A percentile compares a stretch with the other conserved stretches of the same genome.
Evolutionary conservation across 2,329 filamentous ascomycete species (phyloP).

Genomic region (Alternaria consortialis): DNA sequence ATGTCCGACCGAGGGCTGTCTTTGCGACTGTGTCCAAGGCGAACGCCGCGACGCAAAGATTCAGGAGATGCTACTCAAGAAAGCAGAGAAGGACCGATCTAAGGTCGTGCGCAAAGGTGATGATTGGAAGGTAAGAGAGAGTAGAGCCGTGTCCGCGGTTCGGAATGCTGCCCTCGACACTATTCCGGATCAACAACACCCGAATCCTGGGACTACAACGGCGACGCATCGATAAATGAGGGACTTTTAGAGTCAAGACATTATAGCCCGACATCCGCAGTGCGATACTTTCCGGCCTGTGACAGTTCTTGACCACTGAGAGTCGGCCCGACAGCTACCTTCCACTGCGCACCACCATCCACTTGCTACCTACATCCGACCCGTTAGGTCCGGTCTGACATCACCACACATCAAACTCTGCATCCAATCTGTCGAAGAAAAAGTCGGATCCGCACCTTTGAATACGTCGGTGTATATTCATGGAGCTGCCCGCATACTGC

Average conservation of each 20-base stretch:
- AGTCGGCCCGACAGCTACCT: constrained; percentile 1
- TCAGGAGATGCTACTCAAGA: constrained; percentile 37
- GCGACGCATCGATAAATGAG: constrained; percentile 5
- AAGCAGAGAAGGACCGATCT: constrained; percentile 46
- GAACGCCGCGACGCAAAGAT: constrained; percentile 49
- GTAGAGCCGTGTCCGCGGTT: constrained; percentile 54
- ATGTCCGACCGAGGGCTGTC: constrained; percentile 67
- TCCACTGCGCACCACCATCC: background rate
- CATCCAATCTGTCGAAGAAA: background rate
- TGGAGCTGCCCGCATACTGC: constrained; percentile 31
- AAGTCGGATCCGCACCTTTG: background rate
- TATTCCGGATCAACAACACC: constrained; percentile 20
- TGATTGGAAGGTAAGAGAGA: constrained; percentile 55
- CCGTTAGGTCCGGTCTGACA: constrained; percentile 4
- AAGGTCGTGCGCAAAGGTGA: constrained; percentile 51
- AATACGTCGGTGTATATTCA: constrained; percentile 4
- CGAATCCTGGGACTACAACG: constrained; percentile 21
- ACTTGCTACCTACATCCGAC: background rate
- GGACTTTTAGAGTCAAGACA: background rate
- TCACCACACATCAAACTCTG: constrained; percentile 2
- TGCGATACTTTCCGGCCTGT: constrained; percentile 1
- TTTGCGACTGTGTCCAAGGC: constrained; percentile 67
- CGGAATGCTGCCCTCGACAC: constrained; percentile 44
- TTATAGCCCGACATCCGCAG: background rate
- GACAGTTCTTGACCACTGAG: background rate